phyloP scores from a whole-genome alignment of 805 yeast genomes.

The Candida cerambycidarum region DNA sequence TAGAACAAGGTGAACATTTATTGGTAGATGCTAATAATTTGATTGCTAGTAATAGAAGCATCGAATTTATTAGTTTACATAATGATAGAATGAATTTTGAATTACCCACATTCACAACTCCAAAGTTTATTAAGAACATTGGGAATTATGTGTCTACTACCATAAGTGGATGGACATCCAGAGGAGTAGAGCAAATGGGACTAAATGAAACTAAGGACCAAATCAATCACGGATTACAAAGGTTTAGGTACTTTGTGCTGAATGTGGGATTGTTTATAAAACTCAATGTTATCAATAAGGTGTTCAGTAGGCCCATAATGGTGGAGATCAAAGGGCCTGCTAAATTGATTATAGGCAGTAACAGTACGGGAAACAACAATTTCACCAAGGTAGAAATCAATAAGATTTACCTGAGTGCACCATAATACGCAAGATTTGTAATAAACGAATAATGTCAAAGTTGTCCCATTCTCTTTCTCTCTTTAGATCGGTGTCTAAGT shows the following conservation, averaged over 20 bases:
- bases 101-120: background rate
- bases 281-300: slow-evolving; percentile 13
- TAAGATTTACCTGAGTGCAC: background rate
- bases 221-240: background rate
- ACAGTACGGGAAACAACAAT: slow-evolving; percentile 1
- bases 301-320: slow-evolving; percentile 19
- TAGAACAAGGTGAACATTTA: slow-evolving; percentile 37
- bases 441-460: too few species aligned
- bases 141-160: background rate
- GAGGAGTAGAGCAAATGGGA: background rate
- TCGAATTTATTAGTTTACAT: slow-evolving; percentile 8
- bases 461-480: too few species aligned
- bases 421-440: too few species aligned
- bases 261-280: slow-evolving; percentile 12
- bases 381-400: slow-evolving; percentile 9
- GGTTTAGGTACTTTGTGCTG: slow-evolving; percentile 6
- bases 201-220: background rate
- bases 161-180: background rate
- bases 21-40: slow-evolving; percentile 39
- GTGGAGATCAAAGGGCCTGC: slow-evolving; percentile 28
- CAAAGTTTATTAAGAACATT: background rate
- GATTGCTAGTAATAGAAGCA: slow-evolving; percentile 30
- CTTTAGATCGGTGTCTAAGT: too few species aligned
- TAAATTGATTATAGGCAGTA: slow-evolving; percentile 23
- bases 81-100: slow-evolving; percentile 1